Conservation (phyloP, 805 yeast species). For the Candida hungchunana region DNA sequence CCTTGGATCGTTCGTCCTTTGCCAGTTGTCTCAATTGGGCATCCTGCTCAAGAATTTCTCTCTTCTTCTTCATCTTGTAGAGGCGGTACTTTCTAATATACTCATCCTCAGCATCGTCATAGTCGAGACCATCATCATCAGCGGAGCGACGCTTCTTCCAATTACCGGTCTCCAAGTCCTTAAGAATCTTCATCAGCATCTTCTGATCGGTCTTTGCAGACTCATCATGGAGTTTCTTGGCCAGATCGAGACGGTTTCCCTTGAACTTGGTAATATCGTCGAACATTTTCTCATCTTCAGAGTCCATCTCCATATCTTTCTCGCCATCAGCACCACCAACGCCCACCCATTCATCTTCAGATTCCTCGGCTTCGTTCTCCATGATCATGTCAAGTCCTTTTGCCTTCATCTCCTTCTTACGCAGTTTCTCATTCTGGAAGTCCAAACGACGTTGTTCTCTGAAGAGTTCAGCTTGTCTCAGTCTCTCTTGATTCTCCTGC, state of each 20-base stretch:
- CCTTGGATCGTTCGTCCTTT: slow-evolving; percentile 53
- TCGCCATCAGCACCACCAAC: slow-evolving; percentile 69
- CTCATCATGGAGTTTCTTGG: slow-evolving; percentile 54
- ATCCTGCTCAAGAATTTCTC: slow-evolving; percentile 44
- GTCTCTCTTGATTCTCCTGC: slow-evolving; percentile 19
- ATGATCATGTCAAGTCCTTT: slow-evolving; percentile 56
- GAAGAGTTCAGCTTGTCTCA: slow-evolving; percentile 17
- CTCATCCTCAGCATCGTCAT: slow-evolving; percentile 75
- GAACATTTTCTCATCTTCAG: slow-evolving; percentile 75
- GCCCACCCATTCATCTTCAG: slow-evolving; percentile 87
- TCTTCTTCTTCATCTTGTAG: slow-evolving; percentile 27
- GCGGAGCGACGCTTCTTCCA: slow-evolving; percentile 54
- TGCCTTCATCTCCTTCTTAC: slow-evolving; percentile 50
- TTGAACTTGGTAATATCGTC: slow-evolving; percentile 62
- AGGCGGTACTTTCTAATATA: slow-evolving; percentile 31
- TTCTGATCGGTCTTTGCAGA: slow-evolving; percentile 58
- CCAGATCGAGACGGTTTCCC: slow-evolving; percentile 53
- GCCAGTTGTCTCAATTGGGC: slow-evolving; percentile 45
- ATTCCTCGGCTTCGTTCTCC: slow-evolving; percentile 83
- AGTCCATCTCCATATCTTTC: slow-evolving; percentile 47
- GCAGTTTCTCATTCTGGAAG: slow-evolving; percentile 23
- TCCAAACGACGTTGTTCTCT: slow-evolving; percentile 24
- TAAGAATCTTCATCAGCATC: slow-evolving; percentile 60
- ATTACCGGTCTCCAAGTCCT: slow-evolving; percentile 70
- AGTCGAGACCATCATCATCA: slow-evolving; percentile 53